Evolutionary conservation across 2,329 filamentous ascomycete species (phyloP).

Genomic region (Colletotrichum scovillei): DNA sequence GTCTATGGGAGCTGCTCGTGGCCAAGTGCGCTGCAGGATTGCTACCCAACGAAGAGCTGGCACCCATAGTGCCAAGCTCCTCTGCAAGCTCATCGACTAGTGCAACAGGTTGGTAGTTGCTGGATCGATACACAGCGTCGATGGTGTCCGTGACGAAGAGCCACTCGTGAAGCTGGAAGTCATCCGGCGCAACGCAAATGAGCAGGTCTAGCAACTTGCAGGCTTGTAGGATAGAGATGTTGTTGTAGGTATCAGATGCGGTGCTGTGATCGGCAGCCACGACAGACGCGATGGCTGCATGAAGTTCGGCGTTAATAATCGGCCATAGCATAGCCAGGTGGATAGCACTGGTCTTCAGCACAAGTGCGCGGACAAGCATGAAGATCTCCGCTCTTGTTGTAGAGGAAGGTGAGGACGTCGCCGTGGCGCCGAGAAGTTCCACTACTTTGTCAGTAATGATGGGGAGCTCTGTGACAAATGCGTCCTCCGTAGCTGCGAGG

Average conservation of each 20-base stretch:
- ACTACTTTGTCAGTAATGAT: slow-evolving; percentile 84
- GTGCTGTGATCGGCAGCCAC: slow-evolving; percentile 73
- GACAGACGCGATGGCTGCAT: slow-evolving; percentile 81
- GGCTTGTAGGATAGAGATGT: slow-evolving; percentile 83
- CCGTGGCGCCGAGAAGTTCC: slow-evolving; percentile 85
- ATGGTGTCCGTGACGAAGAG: slow-evolving; percentile 97
- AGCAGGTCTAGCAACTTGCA: slow-evolving; percentile 93
- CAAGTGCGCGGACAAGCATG: slow-evolving; percentile 85
- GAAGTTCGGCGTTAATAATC: slow-evolving; percentile 86
- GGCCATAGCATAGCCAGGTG: slow-evolving; percentile 92
- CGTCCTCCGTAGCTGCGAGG: slow-evolving; percentile 80
- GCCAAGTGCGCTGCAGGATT: slow-evolving; percentile 52
- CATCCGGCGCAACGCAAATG: slow-evolving; percentile 88
- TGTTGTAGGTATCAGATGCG: slow-evolving; percentile 79
- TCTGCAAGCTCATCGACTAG: slow-evolving; percentile 89
- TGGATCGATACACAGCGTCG: slow-evolving; percentile 89
- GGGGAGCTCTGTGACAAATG: slow-evolving; percentile 81
- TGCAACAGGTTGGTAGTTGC: slow-evolving; percentile 75
- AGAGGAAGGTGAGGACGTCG: slow-evolving; percentile 91
- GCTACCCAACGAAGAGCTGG: slow-evolving; percentile 46
- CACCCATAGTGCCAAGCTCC: slow-evolving; percentile 66
- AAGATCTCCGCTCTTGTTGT: slow-evolving; percentile 90
- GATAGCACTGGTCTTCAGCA: slow-evolving; percentile 81
- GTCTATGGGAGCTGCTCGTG: slow-evolving; percentile 49
- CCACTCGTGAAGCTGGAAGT: slow-evolving; percentile 99